Evolutionary conservation across 1,284 basidiomycete species (phyloP).

Genomic region (Tremellales sp.): DNA sequence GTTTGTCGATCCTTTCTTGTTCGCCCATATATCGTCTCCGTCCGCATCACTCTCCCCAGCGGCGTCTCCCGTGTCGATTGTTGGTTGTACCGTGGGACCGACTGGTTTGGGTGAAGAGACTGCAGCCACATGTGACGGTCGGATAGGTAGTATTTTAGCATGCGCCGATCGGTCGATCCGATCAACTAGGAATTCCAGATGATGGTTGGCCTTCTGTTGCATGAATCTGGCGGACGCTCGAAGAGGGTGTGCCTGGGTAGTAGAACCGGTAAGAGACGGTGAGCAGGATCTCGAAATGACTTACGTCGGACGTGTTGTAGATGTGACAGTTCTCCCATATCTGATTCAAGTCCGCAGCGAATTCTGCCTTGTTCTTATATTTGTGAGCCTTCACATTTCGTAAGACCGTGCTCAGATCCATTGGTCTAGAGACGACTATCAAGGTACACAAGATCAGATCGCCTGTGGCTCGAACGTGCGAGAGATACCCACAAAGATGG

Average conservation of each 20-base stretch:
- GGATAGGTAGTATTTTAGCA: not conserved
- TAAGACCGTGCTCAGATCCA: slow-evolving; percentile 90
- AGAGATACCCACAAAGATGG: slow-evolving; percentile 61
- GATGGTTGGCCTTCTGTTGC: slow-evolving; percentile 67
- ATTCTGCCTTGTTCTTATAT: slow-evolving; percentile 92
- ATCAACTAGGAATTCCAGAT: slow-evolving; percentile 84
- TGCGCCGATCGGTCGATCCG: slow-evolving; percentile 61
- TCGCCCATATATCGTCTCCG: slow-evolving; percentile 13
- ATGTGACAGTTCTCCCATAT: slow-evolving; percentile 95
- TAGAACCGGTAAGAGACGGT: not conserved
- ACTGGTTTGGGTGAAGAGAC: slow-evolving; percentile 9
- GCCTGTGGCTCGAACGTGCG: not conserved
- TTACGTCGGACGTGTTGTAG: slow-evolving; percentile 85
- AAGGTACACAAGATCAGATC: slow-evolving; percentile 1
- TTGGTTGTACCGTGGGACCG: slow-evolving; percentile 9
- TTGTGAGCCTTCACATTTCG: slow-evolving; percentile 85
- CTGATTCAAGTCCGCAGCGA: slow-evolving; percentile 86
- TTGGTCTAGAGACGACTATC: slow-evolving; percentile 57
- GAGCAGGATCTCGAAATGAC: slow-evolving; percentile 29
- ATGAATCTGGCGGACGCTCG: slow-evolving; percentile 72
- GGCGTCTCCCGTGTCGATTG: slow-evolving; percentile 35
- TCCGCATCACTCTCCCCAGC: slow-evolving; percentile 39
- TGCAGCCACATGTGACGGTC: not conserved
- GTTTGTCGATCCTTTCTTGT: too few species aligned
- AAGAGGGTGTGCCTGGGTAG: slow-evolving; percentile 65